Evolutionary conservation across 352 stramenopile genomes (phyloP).

Genomic region (Globisporangium spiculum): DNA sequence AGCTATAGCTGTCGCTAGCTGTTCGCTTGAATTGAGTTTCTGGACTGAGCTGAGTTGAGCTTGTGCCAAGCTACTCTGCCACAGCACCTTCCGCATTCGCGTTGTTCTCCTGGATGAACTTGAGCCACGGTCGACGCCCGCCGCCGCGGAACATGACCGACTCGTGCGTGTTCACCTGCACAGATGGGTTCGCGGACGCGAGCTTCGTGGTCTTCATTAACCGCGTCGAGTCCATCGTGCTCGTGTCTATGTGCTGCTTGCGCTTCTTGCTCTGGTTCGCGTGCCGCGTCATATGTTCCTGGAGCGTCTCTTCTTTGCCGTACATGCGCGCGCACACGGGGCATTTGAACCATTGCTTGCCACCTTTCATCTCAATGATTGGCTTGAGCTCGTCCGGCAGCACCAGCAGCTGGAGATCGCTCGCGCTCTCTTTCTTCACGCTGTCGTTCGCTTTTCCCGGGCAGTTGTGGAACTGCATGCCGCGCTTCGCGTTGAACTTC

Average conservation of each 20-base stretch:
- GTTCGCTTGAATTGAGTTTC: background rate
- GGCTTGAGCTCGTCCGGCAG: slow-evolving; percentile 58
- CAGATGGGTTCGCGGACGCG: slow-evolving; percentile 80
- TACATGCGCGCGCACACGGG: slow-evolving; percentile 78
- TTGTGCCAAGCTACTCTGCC: slow-evolving; percentile 9
- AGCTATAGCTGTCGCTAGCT: background rate
- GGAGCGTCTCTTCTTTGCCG: slow-evolving; percentile 64
- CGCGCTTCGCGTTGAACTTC: slow-evolving; percentile 84
- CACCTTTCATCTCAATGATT: slow-evolving; percentile 75
- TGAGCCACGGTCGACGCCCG: slow-evolving; percentile 74
- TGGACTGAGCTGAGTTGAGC: background rate
- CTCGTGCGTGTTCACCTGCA: slow-evolving; percentile 88
- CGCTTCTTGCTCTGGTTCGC: slow-evolving; percentile 86
- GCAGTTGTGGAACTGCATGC: slow-evolving; percentile 87
- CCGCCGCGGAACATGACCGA: slow-evolving; percentile 78
- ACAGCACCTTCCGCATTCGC: slow-evolving; percentile 19
- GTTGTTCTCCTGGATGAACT: slow-evolving; percentile 53
- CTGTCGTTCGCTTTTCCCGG: slow-evolving; percentile 43
- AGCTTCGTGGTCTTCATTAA: slow-evolving; percentile 77
- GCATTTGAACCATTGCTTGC: slow-evolving; percentile 87
- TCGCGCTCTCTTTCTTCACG: slow-evolving; percentile 20
- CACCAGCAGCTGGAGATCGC: slow-evolving; percentile 61
- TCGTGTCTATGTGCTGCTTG: slow-evolving; percentile 83
- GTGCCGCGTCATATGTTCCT: slow-evolving; percentile 81
- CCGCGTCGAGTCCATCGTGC: slow-evolving; percentile 75